Conservation (phyloP, 2,329 filamentous ascomycete species). For the Exophiala bonariae region DNA sequence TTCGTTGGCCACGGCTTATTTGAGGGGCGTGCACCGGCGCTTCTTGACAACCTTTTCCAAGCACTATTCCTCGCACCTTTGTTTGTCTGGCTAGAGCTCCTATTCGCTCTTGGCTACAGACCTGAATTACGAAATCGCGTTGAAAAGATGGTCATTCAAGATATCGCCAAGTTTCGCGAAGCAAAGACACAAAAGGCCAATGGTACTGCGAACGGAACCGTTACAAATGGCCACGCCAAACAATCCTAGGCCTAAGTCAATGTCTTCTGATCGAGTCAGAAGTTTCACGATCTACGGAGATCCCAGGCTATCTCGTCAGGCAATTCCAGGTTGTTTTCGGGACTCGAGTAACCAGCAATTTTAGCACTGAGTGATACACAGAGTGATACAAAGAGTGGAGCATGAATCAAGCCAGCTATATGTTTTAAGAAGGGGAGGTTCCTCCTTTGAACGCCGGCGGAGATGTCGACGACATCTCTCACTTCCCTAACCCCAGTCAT, state of each 20-base stretch:
- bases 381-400: no score
- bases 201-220: slow-evolving; percentile 25
- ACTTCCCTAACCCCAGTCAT: no score
- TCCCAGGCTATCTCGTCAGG: no score
- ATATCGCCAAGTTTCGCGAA: slow-evolving; percentile 72
- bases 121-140: slow-evolving; percentile 81
- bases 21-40: slow-evolving; percentile 81
- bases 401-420: no score
- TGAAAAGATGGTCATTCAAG: slow-evolving; percentile 70
- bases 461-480: no score
- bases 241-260: slow-evolving; percentile 15
- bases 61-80: slow-evolving; percentile 90
- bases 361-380: no score
- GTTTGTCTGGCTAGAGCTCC: slow-evolving; percentile 93
- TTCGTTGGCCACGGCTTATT: slow-evolving; percentile 90
- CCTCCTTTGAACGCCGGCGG: no score
- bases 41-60: slow-evolving; percentile 89
- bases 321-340: no score
- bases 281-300: neutral
- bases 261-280: neutral
- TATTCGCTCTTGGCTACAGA: slow-evolving; percentile 89
- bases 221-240: slow-evolving; percentile 27
- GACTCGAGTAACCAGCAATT: no score
- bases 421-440: no score
- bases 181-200: slow-evolving; percentile 47